Conservation (phyloP, 1,284 basidiomycete species). For the Cutaneotrichosporon daszewskae region DNA sequence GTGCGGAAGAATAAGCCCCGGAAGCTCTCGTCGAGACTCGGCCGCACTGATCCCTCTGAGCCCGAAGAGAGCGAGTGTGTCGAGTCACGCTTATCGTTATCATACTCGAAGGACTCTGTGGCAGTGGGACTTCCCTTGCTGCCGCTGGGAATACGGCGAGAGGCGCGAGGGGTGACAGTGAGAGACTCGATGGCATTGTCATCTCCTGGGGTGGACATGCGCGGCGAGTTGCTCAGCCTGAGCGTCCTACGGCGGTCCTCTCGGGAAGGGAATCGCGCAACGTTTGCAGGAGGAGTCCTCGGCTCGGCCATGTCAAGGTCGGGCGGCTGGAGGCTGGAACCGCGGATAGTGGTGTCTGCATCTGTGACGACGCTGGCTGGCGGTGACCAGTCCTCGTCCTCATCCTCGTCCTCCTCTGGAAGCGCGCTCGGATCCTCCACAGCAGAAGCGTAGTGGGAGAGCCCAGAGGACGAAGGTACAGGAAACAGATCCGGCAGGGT, state of each 20-base stretch:
- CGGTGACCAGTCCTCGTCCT: neutral
- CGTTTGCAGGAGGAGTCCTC: too few species aligned
- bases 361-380: too few species aligned
- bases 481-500: constrained; percentile 14
- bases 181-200: constrained; percentile 5
- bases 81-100: constrained; percentile 4
- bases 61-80: constrained; percentile 7
- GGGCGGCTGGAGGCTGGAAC: too few species aligned
- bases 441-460: constrained; percentile 14
- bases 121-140: neutral
- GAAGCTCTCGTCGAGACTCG: constrained; percentile 15
- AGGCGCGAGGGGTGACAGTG: neutral
- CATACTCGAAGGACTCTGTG: constrained; percentile 8
- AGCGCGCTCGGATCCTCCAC: neutral
- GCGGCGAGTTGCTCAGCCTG: neutral
- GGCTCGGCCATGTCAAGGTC: too few species aligned
- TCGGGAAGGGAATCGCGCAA: too few species aligned
- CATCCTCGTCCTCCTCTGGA: constrained; percentile 3
- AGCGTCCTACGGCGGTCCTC: neutral
- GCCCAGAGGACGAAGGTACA: constrained; percentile 7
- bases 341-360: too few species aligned
- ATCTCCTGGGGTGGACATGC: neutral
- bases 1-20: constrained; percentile 43
- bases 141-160: neutral
- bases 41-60: constrained; percentile 10